phyloP scores from a whole-genome alignment of 176 grass and related monocot genomes.

The Hyparrhenia diplandra region DNA sequence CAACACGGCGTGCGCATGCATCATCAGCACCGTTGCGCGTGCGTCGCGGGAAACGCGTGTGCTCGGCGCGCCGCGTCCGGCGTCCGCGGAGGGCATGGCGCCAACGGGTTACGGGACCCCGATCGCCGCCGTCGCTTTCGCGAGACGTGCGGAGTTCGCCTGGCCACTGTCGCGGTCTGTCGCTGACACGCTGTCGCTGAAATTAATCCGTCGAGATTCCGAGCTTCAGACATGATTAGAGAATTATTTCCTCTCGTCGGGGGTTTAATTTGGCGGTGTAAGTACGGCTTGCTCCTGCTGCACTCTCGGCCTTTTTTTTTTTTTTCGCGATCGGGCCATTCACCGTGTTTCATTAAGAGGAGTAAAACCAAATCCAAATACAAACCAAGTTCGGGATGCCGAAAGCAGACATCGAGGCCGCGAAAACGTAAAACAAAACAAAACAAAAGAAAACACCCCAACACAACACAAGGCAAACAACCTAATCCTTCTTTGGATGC shows the following conservation, averaged over 20 bases:
- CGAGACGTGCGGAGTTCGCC: background rate
- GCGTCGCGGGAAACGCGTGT: background rate
- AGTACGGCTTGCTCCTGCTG: background rate
- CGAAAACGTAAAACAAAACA: no score
- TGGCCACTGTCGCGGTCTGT: background rate
- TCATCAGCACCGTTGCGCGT: no score
- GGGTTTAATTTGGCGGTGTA: background rate
- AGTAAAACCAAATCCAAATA: no score
- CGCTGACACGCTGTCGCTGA: background rate
- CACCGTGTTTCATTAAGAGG: no score
- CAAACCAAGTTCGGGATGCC: no score
- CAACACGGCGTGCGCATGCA: no score
- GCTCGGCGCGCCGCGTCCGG: slow-evolving; percentile 30
- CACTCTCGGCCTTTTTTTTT: no score
- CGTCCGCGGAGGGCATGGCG: slow-evolving; percentile 11
- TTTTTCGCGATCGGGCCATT: no score
- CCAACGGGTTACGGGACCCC: background rate
- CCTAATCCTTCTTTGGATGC: no score
- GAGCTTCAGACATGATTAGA: background rate
- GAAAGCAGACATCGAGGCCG: no score
- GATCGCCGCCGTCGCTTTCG: background rate
- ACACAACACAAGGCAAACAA: no score
- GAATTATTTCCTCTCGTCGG: background rate
- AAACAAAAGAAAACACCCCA: no score
- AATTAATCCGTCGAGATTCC: background rate